phyloP scores from a whole-genome alignment of 1,139 yeast genomes.

The Zygoascus hellenicus region DNA sequence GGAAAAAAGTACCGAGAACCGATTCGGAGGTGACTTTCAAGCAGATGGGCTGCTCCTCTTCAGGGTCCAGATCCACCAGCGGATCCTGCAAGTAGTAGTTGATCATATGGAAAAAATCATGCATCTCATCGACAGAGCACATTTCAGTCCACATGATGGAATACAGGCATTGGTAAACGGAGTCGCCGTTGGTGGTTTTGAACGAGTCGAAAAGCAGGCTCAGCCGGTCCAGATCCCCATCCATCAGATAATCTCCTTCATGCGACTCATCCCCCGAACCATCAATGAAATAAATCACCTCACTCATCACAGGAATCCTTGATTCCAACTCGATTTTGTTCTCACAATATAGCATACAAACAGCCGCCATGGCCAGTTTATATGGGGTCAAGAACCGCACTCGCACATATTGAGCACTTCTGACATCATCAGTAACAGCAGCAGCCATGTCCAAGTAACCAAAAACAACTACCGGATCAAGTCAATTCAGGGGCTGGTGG shows the following conservation, averaged over 20 bases:
- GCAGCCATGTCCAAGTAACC: no score
- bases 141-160: slow-evolving; percentile 2
- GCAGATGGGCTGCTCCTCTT: not conserved
- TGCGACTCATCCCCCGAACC: slow-evolving; percentile 11
- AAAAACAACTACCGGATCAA: no score
- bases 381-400: slow-evolving; percentile 26
- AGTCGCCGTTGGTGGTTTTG: not conserved
- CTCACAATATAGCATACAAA: slow-evolving; percentile 25
- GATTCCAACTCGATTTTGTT: slow-evolving; percentile 16
- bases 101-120: slow-evolving; percentile 13
- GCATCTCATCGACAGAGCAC: slow-evolving; percentile 10
- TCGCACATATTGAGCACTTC: not conserved
- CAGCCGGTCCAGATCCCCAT: slow-evolving; percentile 9
- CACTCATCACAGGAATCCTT: slow-evolving; percentile 21
- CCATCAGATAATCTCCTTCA: slow-evolving; percentile 12
- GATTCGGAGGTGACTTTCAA: slow-evolving; percentile 15
- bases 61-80: not conserved
- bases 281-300: slow-evolving; percentile 23
- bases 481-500: no score
- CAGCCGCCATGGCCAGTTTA: slow-evolving; percentile 23
- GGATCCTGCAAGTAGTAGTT: slow-evolving; percentile 10
- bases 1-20: slow-evolving; percentile 41
- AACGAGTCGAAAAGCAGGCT: slow-evolving; percentile 6
- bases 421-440: no score
- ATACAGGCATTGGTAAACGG: not conserved